Base-by-base conservation (phyloP, 176 grass and related monocot genomes). In the Rhynchospora breviuscula region DNA sequence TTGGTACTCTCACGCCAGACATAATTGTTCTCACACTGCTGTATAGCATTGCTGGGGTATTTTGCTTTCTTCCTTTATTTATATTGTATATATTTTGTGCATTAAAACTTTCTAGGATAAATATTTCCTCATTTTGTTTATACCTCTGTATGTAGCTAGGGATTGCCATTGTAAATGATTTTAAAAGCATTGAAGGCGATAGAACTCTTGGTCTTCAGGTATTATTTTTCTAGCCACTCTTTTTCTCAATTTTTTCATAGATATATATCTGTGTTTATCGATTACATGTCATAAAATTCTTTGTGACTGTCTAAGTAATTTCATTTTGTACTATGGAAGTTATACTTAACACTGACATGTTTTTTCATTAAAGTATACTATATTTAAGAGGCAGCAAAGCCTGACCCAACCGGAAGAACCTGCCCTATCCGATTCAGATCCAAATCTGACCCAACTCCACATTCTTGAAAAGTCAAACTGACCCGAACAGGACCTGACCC, bases 1-100 rank as follows among this genome's bases (percentile, higher is more conserved):
- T 98, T 82, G 95, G 95, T 91, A 95, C 89, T 80, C 92, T 98
- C 88, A 98, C 89, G 31, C 92, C 95, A 54, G 95, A 98, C 83
- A 93, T 94, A 13, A 77, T 98, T 84, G 90, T 98, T 47, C 88
- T 98, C 57, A 98, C 95, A 51, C 83, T 91, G 59, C 86, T 98
- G 62, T 98, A 98, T 78, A 94, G 92, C 74, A 91, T 90, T 88
- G 95, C 95, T 10, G 95, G 95, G 90, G 92, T 98, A 91, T 79
- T 84, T 71, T 78, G 47, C 65, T 56, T 83, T 69, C 51, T 59
- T 29, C 63, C 1, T 21, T 89, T 57, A 60, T 91, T 25, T 48
- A 44, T 80, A 87, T 46, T 72, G 21, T 46, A 25, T 71, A 2
- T 49, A 49, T 10, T 54, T 54, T 53, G 9, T 76, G 10, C 72